phyloP scores from a whole-genome alignment of 768 basidiomycete genomes.

The Lactarius hengduanensis region DNA sequence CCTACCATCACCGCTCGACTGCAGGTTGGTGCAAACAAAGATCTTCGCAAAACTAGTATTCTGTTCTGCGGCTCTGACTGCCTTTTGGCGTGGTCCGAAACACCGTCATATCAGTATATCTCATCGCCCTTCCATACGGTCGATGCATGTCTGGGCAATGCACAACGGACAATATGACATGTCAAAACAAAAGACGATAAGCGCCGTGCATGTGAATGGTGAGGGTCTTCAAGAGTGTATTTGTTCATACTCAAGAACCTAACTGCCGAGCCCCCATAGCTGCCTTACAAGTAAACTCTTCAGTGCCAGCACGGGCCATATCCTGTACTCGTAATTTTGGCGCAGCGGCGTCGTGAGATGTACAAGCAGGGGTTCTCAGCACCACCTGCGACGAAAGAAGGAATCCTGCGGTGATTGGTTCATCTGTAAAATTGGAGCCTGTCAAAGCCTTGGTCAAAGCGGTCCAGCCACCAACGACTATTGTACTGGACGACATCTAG shows the following conservation, averaged over 20 bases:
- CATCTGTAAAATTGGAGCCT: no score
- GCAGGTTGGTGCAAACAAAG: neutral
- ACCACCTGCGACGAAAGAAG: neutral
- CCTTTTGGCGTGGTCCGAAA: neutral
- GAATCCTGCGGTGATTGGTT: neutral
- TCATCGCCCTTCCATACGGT: neutral
- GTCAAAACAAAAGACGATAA: neutral
- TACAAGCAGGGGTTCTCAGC: neutral
- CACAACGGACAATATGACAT: neutral
- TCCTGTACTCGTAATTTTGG: neutral
- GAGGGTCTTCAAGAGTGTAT: neutral
- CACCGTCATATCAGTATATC: neutral
- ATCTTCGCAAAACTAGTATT: neutral
- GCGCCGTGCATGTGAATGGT: neutral
- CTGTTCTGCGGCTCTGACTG: neutral
- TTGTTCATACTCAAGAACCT: neutral
- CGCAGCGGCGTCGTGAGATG: neutral
- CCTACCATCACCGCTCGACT: neutral
- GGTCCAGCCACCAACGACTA: neutral
- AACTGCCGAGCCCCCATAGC: neutral
- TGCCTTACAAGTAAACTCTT: neutral
- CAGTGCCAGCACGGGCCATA: neutral
- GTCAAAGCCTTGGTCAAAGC: no score
- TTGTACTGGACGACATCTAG: neutral
- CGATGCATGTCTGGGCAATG: neutral